Conservation (phyloP, 805 yeast species). For the Candida namnaoensis region DNA sequence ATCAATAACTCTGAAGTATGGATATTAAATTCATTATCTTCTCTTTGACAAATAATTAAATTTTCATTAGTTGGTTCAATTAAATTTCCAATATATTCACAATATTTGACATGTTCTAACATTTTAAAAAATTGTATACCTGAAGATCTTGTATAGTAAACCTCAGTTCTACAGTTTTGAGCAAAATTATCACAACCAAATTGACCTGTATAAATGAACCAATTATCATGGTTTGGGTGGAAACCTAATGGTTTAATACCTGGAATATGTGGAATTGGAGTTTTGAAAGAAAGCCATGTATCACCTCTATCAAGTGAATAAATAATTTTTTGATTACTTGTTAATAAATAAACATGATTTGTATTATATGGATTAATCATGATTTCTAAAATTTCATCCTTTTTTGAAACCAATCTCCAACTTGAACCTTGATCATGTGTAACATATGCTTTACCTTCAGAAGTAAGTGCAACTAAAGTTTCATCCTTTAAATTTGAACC, state of each 20-base stretch:
- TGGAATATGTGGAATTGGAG: slow-evolving; percentile 40
- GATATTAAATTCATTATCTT: slow-evolving; percentile 22
- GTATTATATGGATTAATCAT: slow-evolving; percentile 51
- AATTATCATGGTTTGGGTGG: slow-evolving; percentile 44
- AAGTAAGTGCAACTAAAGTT: slow-evolving; percentile 54
- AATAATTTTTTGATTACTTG: slow-evolving; percentile 25
- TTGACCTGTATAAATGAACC: slow-evolving; percentile 65
- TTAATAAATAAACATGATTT: slow-evolving; percentile 30
- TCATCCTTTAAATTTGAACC: slow-evolving; percentile 43
- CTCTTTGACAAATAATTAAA: slow-evolving; percentile 57
- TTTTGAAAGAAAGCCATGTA: slow-evolving; percentile 32
- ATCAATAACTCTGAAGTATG: slow-evolving; percentile 23
- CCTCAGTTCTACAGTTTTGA: slow-evolving; percentile 41
- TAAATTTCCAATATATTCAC: slow-evolving; percentile 63
- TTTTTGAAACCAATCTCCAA: slow-evolving; percentile 19
- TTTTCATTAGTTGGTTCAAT: slow-evolving; percentile 34
- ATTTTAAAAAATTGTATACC: slow-evolving; percentile 57
- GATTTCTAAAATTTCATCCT: slow-evolving; percentile 41
- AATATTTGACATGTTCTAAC: slow-evolving; percentile 41
- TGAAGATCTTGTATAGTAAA: slow-evolving; percentile 56
- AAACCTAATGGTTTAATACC: slow-evolving; percentile 49
- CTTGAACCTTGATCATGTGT: slow-evolving; percentile 46
- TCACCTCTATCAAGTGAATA: slow-evolving; percentile 66
- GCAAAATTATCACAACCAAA: slow-evolving; percentile 35
- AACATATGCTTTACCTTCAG: slow-evolving; percentile 41